Evolutionary conservation across 208 protist species (phyloP), one percentile per base, ranked within the genome.

Genomic region (Leishmania major): DNA sequence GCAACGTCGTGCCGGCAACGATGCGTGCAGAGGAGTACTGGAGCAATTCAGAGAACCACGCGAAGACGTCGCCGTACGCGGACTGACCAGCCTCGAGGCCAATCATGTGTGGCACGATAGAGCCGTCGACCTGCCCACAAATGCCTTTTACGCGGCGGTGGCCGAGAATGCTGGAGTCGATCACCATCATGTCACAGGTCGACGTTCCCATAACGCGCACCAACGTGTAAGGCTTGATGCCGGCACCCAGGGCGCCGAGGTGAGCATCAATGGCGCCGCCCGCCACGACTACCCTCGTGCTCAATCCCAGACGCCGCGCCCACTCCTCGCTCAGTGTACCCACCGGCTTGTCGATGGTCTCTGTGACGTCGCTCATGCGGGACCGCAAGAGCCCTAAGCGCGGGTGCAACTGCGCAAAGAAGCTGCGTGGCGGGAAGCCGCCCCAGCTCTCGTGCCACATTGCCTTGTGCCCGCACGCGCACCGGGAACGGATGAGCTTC

Each of bases 151-250:
- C 86, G 40, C 71, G 47, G 76, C 82, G 80, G 40, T 89, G 60
- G 67, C 75, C 69, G 15, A 91, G 86, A n/a, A 82, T 80, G 11
- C 13, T 40, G 10, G 79, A 75, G 72, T 91, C 87, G 47, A 90
- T 78, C 25, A 88, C 87, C 85, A 94, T 92, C 85, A 91, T 90
- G 82, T 94, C 90, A 84, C 90, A 94, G 17, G 87, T 94, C 47
- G 88, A 92, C 10, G 87, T 94, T n/a, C 90, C 88, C 90, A 92
- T 94, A 7, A 94, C 85, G 43, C 90, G 90, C 40, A 90, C 84
- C 75, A 92, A 87, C 28, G 87, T 78, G 82, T 85, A 84, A 22
- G 85, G 81, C 57, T 85, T 86, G 47, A 91, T 89, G 76, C 87
- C 86, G 15, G 88, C 90, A 31, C 90, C 90, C 47, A 93, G 83